A percentile compares a stretch with the other conserved stretches of the same genome.
These are phyloP conservation scores for Podospora sp. DNA, from an alignment of 495 filamentous ascomycete species.

Conservation along the genomic window DNA sequence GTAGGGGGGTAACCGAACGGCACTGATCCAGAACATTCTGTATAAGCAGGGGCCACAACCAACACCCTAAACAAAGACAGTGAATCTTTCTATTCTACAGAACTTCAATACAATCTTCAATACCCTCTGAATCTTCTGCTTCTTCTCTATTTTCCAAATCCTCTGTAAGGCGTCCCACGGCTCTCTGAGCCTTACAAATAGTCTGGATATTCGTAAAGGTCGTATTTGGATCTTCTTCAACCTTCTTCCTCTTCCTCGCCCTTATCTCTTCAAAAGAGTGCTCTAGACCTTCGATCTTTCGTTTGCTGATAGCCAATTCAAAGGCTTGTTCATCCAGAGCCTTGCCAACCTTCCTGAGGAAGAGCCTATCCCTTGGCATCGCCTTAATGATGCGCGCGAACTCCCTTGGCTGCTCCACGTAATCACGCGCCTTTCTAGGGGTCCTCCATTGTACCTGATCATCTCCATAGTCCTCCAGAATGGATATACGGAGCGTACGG, in stretches of 20 bases:
- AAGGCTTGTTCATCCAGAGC: conserved; percentile 2
- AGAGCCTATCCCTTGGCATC: neutral
- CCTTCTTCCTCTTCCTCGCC: conserved; percentile 4
- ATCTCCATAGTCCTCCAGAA: neutral
- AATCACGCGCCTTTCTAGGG: neutral
- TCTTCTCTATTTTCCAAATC: neutral
- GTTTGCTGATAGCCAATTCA: neutral
- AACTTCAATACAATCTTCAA: neutral
- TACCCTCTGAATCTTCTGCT: neutral
- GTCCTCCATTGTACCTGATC: neutral
- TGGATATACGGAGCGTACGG: neutral
- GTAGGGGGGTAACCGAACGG: too few species aligned
- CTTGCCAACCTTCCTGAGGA: conserved; percentile 2
- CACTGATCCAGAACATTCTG: too few species aligned
- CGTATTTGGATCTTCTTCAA: neutral
- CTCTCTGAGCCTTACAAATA: neutral
- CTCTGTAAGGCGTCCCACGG: neutral
- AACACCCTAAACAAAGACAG: neutral
- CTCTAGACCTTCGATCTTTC: too few species aligned
- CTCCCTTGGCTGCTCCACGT: neutral
- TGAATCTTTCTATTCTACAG: neutral
- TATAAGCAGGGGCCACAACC: too few species aligned
- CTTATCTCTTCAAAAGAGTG: too few species aligned
- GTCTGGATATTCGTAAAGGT: neutral
- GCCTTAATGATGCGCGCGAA: conserved; percentile 3